These are phyloP conservation scores for Fusarium domesticum DNA, from an alignment of 2,329 filamentous ascomycete species.

Conservation along the genomic window DNA sequence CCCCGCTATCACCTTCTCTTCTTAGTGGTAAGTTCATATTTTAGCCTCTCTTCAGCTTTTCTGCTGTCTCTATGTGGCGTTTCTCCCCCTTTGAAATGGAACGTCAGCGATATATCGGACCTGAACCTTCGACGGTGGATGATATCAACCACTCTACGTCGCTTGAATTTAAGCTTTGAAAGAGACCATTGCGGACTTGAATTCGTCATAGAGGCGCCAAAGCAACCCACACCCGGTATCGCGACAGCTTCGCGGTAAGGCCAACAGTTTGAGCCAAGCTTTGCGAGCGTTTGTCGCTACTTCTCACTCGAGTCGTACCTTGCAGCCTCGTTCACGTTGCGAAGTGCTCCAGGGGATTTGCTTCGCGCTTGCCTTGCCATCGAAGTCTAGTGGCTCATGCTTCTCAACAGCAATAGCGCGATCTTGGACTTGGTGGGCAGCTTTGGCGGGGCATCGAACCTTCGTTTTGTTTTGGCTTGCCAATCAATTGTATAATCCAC, in stretches of 20 bases:
- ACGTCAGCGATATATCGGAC: neutral
- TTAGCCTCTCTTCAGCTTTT: slow-evolving; percentile 3
- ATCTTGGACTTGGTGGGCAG: slow-evolving; percentile 6
- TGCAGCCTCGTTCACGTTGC: neutral
- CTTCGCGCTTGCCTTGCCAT: neutral
- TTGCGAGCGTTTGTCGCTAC: neutral
- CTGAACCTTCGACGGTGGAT: neutral
- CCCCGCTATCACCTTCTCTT: slow-evolving; percentile 34
- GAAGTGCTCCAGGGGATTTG: neutral
- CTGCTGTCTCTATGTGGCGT: slow-evolving; percentile 4
- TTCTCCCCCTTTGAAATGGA: neutral
- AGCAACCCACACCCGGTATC: neutral
- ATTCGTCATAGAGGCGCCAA: neutral
- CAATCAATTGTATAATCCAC: neutral
- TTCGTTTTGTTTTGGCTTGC: neutral
- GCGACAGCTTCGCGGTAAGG: neutral
- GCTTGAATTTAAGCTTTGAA: neutral
- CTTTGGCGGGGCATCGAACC: slow-evolving; percentile 18
- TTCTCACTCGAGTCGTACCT: neutral
- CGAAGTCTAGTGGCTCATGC: neutral
- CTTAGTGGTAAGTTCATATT: slow-evolving; percentile 39
- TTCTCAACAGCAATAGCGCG: slow-evolving; percentile 2
- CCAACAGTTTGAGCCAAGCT: neutral
- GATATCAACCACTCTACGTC: neutral
- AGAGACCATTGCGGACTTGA: neutral